Conservation (phyloP, 2,329 filamentous ascomycete genomes). For the Dothistroma septosporum region DNA sequence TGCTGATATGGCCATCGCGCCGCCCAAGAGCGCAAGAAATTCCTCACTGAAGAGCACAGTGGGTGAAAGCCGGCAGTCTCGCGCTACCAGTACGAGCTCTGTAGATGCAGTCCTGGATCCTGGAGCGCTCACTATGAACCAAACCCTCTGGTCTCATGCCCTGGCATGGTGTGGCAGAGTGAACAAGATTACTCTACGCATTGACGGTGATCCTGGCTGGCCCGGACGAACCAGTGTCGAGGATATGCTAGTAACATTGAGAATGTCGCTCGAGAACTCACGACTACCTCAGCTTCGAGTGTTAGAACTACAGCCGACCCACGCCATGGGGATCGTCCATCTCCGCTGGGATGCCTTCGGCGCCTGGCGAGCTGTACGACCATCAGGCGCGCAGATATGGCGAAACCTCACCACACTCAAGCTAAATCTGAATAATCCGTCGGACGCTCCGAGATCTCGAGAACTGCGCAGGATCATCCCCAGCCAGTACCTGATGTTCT, state of each 20-base stretch:
- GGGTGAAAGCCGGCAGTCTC: not conserved
- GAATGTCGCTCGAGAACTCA: slow-evolving; percentile 27
- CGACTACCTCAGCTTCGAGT: slow-evolving; percentile 20
- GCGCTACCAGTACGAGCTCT: not conserved
- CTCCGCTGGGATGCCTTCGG: slow-evolving; percentile 32
- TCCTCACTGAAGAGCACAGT: not conserved
- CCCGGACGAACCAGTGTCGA: slow-evolving; percentile 28
- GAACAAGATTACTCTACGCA: slow-evolving; percentile 22
- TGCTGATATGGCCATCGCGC: not conserved
- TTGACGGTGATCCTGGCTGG: slow-evolving; percentile 30
- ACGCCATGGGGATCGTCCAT: slow-evolving; percentile 33
- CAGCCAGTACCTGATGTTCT: slow-evolving; percentile 27
- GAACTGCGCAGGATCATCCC: slow-evolving; percentile 15
- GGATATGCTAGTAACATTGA: slow-evolving; percentile 25
- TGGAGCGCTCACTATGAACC: slow-evolving; percentile 1
- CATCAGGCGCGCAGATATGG: slow-evolving; percentile 22
- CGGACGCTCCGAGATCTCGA: not conserved
- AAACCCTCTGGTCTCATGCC: slow-evolving; percentile 19
- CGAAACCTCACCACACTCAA: slow-evolving; percentile 26
- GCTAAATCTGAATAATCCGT: slow-evolving; percentile 28
- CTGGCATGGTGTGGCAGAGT: slow-evolving; percentile 22
- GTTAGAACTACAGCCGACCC: slow-evolving; percentile 26
- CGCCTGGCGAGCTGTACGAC: slow-evolving; percentile 19
- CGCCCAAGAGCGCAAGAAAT: not conserved
- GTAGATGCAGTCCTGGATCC: not conserved